Conservation (phyloP, 1,139 yeast genomes). For the Pichia norvegensis region DNA sequence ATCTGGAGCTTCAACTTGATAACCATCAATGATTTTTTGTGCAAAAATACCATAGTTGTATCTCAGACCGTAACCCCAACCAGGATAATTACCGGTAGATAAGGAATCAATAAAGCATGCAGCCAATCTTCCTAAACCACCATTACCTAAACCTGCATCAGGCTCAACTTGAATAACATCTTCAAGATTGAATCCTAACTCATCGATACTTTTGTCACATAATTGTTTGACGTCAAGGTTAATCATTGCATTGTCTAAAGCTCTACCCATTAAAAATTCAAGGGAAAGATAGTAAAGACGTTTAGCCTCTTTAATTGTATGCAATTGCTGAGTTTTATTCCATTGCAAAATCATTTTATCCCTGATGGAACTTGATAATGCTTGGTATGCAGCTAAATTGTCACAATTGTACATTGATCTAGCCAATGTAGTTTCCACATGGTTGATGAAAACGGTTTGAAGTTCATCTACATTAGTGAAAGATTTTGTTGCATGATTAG, state of each 20-base stretch:
- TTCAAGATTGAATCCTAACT: slow-evolving; percentile 81
- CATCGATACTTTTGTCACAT: slow-evolving; percentile 50
- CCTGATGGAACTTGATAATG: slow-evolving; percentile 70
- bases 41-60: slow-evolving; percentile 92
- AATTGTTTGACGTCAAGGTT: slow-evolving; percentile 46
- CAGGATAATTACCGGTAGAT: slow-evolving; percentile 80
- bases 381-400: slow-evolving; percentile 86
- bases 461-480: slow-evolving; percentile 51
- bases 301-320: slow-evolving; percentile 77
- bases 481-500: slow-evolving; percentile 48
- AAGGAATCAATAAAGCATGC: slow-evolving; percentile 91
- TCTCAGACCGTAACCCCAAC: slow-evolving; percentile 95
- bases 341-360: slow-evolving; percentile 79
- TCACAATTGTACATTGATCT: slow-evolving; percentile 89
- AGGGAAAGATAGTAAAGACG: slow-evolving; percentile 80
- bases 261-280: slow-evolving; percentile 92
- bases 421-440: slow-evolving; percentile 85
- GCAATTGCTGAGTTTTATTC: slow-evolving; percentile 90
- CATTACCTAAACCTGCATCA: slow-evolving; percentile 92
- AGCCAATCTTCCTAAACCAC: slow-evolving; percentile 91
- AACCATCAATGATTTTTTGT: slow-evolving; percentile 85
- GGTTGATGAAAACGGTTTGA: slow-evolving; percentile 65
- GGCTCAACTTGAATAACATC: slow-evolving; percentile 82
- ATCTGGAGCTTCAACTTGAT: slow-evolving; percentile 91
- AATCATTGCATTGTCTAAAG: slow-evolving; percentile 88